These are phyloP conservation scores for Aureoboletus auriporus DNA, from an alignment of 768 basidiomycete species.

Conservation along the genomic window DNA sequence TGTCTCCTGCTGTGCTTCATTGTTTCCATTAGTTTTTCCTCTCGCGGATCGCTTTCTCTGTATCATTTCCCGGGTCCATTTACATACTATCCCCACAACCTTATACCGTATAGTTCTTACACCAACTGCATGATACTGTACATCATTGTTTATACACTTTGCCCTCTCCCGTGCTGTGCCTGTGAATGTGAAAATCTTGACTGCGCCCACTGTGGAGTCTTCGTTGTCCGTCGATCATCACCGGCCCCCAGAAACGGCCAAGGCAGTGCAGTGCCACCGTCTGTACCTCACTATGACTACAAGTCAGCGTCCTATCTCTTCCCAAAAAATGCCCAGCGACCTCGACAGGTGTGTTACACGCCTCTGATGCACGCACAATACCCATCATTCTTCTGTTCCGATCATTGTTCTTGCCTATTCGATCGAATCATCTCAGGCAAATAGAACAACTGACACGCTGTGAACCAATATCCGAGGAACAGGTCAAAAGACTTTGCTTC, in stretches of 20 bases:
- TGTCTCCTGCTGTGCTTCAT: neutral
- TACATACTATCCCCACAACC: slow-evolving; percentile 24
- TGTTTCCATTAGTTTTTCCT: slow-evolving; percentile 1
- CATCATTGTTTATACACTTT: slow-evolving; percentile 29
- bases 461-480: slow-evolving; percentile 92
- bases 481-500: slow-evolving; percentile 91
- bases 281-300: slow-evolving; percentile 22
- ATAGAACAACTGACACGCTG: slow-evolving; percentile 92
- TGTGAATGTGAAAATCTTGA: too few species aligned
- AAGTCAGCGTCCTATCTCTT: slow-evolving; percentile 30
- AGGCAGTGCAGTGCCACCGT: slow-evolving; percentile 26
- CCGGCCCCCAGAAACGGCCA: slow-evolving; percentile 9
- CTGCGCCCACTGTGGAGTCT: neutral
- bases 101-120: slow-evolving; percentile 29
- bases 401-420: slow-evolving; percentile 19
- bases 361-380: slow-evolving; percentile 24
- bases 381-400: slow-evolving; percentile 23
- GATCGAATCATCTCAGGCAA: slow-evolving; percentile 53
- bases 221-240: slow-evolving; percentile 19
- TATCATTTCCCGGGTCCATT: slow-evolving; percentile 16
- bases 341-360: slow-evolving; percentile 49
- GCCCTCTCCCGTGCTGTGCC: neutral
- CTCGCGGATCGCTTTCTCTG: slow-evolving; percentile 17
- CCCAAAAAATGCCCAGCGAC: slow-evolving; percentile 46
- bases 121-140: slow-evolving; percentile 30